Evolutionary conservation across 2,329 filamentous ascomycete genomes (phyloP), one percentile per base, ranked within the genome.

Genomic region (Pseudopyrenochaeta lycopersici): DNA sequence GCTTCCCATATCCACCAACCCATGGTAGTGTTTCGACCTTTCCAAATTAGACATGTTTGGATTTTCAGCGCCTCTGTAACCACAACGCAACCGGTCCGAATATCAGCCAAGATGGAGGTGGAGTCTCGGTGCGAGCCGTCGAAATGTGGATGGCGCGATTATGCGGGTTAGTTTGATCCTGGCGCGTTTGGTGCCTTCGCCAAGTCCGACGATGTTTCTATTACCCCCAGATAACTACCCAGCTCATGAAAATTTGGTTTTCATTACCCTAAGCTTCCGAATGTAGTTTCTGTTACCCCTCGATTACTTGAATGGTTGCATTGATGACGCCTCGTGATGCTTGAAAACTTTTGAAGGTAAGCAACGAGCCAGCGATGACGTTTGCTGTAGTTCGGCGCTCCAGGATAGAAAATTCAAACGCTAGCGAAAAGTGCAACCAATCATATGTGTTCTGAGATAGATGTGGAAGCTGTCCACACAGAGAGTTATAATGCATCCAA

Each of bases 1-100:
- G 80, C 92, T 74, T 49, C 71, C 71, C 71, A 74, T 73, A 39
- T 74, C 71, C 54, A 74, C 71, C 56, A 74, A 55, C 23, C 70
- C 71, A 67, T 73, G 68, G 47, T 68, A 69, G 46, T 63, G 57
- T 46, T 44, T 48, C 36, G 59, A 62, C 44, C 53, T 62, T 46
- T 65, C 57, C 43, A 29, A 36, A 17, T 56, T 56, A 29, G 44
- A 53, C 56, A 62, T 62, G 31, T 40, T 35, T 48, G 32, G n/a
- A 48, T 50, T 49, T 52, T 43, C 50, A 44, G 52, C 18, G 59
- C 58, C 54, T 56, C 52, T 52, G 43, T 51, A 58, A 62, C 57
- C 58, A 43, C 56, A 40, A 55, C 29, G 36, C 53, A 55, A 51
- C 52, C 50, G 46, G 49, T 46, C 49, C 58, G 46, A 38, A 45